Evolutionary conservation across 2,329 filamentous ascomycete genomes (phyloP).

Genomic region (Rhinocladiella mackenziei): DNA sequence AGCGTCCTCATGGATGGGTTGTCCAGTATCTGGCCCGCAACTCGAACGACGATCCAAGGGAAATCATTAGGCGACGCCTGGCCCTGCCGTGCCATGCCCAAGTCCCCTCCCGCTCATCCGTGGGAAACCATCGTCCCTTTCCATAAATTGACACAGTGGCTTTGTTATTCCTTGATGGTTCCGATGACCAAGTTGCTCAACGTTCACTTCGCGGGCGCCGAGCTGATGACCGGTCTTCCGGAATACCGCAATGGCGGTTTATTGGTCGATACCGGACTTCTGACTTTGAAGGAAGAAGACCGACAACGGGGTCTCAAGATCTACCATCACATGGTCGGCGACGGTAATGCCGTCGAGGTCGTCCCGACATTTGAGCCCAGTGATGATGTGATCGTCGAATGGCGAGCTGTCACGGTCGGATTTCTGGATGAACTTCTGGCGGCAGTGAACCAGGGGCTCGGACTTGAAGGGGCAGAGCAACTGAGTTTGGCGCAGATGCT

Average conservation of each 20-base stretch:
- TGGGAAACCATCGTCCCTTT: constrained; percentile 79
- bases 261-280: constrained; percentile 76
- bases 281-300: constrained; percentile 70
- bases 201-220: constrained; percentile 74
- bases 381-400: constrained; percentile 76
- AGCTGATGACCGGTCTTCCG: constrained; percentile 79
- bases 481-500: constrained; percentile 82
- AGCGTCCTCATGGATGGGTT: constrained; percentile 83
- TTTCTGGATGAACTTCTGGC: constrained; percentile 67
- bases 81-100: constrained; percentile 79
- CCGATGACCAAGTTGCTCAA: constrained; percentile 79
- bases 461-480: constrained; percentile 63
- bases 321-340: constrained; percentile 67
- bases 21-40: constrained; percentile 80
- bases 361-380: constrained; percentile 69
- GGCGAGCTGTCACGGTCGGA: constrained; percentile 70
- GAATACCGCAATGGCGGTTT: constrained; percentile 92
- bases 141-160: constrained; percentile 93
- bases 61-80: constrained; percentile 88
- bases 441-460: constrained; percentile 65
- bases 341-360: constrained; percentile 67
- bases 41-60: constrained; percentile 81
- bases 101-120: constrained; percentile 43
- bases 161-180: constrained; percentile 89
- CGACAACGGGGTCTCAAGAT: constrained; percentile 65